These are phyloP conservation scores for Serpula lacrymans DNA, from an alignment of 768 basidiomycete species.

Conservation along the genomic window DNA sequence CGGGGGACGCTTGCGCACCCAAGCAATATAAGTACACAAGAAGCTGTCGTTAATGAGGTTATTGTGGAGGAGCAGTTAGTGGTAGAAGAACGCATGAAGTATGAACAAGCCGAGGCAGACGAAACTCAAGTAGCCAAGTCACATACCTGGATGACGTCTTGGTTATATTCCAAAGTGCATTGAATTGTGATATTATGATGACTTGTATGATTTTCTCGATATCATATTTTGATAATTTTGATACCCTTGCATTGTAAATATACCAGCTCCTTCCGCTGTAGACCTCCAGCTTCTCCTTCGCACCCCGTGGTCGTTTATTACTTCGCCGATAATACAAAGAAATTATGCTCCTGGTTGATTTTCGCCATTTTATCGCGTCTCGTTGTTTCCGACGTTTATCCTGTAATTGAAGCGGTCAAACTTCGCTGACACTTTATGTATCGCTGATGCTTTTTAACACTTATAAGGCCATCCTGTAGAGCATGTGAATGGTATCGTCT, in stretches of 20 bases:
- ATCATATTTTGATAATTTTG: background rate
- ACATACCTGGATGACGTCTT: constrained; percentile 57
- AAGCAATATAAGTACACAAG: constrained; percentile 49
- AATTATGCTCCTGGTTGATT: background rate
- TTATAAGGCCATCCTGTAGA: too few relatives aligned
- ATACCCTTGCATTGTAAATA: constrained; percentile 1
- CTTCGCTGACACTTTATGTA: constrained; percentile 1
- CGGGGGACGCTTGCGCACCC: constrained; percentile 23
- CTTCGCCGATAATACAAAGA: background rate
- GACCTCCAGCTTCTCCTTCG: background rate
- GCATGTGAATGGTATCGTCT: too few relatives aligned
- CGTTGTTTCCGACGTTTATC: constrained; percentile 6
- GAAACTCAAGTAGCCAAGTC: constrained; percentile 39
- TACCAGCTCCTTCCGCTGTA: constrained; percentile 1
- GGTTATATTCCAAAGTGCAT: constrained; percentile 51
- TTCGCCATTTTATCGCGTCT: constrained; percentile 8
- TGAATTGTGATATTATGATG: constrained; percentile 5
- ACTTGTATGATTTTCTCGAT: background rate
- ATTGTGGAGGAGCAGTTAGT: constrained; percentile 67
- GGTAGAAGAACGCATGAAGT: constrained; percentile 47
- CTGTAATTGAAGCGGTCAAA: constrained; percentile 1
- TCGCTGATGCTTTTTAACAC: too few relatives aligned
- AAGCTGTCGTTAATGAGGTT: constrained; percentile 66
- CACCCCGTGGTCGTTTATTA: constrained; percentile 3
- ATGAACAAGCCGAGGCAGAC: constrained; percentile 51